A percentile compares a stretch with the other conserved stretches of the same genome.
phyloP scores from a whole-genome alignment of 2,329 filamentous ascomycete genomes.

The Gnomoniopsis smithogilvyi region DNA sequence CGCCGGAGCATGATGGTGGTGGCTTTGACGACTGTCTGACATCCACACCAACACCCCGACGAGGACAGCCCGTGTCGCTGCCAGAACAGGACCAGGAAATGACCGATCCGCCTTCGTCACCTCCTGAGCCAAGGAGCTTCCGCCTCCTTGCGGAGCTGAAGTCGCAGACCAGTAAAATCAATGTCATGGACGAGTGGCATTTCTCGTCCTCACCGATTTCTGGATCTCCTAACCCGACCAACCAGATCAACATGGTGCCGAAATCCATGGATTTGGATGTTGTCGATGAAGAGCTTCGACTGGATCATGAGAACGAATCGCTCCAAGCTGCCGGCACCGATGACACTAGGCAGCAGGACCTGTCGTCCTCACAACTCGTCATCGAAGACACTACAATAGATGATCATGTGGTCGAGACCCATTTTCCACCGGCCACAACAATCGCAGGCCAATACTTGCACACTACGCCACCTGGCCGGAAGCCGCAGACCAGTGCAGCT shows the following conservation, averaged over 20 bases:
- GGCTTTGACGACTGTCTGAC: slow-evolving; percentile 54
- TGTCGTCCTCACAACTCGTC: slow-evolving; percentile 1
- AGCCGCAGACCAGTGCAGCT: slow-evolving; percentile 17
- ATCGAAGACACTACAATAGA: slow-evolving; percentile 7
- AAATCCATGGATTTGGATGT: slow-evolving; percentile 22
- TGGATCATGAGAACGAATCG: slow-evolving; percentile 18
- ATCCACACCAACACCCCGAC: slow-evolving; percentile 59
- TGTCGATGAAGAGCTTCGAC: slow-evolving; percentile 19
- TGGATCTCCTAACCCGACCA: slow-evolving; percentile 42
- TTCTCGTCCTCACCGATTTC: slow-evolving; percentile 54
- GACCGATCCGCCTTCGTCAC: slow-evolving; percentile 56
- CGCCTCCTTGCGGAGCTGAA: slow-evolving; percentile 50
- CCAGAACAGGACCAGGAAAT: slow-evolving; percentile 43
- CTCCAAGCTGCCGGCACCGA: not conserved
- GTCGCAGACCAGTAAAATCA: slow-evolving; percentile 41
- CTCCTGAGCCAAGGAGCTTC: slow-evolving; percentile 52
- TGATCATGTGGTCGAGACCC: not conserved
- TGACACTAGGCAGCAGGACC: not conserved
- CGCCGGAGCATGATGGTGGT: slow-evolving; percentile 42
- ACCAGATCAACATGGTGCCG: slow-evolving; percentile 23
- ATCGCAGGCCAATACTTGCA: not conserved
- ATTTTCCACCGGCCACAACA: not conserved
- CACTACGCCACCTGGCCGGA: slow-evolving; percentile 1
- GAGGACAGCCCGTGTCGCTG: slow-evolving; percentile 48
- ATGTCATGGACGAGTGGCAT: slow-evolving; percentile 45